phyloP scores from a whole-genome alignment of 306 rosid species.

The Senna siamea region DNA sequence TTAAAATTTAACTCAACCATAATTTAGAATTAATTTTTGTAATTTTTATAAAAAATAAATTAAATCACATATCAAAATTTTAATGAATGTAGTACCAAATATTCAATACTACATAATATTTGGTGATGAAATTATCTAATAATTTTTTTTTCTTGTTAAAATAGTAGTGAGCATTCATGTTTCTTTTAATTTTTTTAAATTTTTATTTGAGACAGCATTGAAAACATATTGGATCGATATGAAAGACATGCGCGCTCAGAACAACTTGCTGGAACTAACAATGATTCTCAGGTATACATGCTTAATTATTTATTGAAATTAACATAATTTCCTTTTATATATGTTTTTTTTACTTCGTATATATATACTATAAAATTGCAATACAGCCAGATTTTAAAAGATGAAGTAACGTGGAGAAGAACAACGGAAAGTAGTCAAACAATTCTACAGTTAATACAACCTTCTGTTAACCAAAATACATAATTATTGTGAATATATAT shows the following conservation, averaged over 20 bases:
- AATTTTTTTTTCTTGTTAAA: background rate
- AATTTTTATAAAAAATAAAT: no score
- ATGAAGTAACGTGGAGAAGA: background rate
- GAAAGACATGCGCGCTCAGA: constrained; percentile 58
- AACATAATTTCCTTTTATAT: background rate
- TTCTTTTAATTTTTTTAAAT: background rate
- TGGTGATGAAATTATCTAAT: no score
- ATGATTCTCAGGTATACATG: constrained; percentile 57
- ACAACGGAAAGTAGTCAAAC: no score
- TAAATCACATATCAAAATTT: no score
- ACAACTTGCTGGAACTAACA: constrained; percentile 37
- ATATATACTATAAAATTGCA: background rate
- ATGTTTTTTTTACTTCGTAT: background rate
- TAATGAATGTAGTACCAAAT: no score
- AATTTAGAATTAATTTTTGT: no score
- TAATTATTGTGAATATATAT: no score
- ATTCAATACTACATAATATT: no score
- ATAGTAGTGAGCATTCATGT: background rate
- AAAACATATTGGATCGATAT: constrained; percentile 68
- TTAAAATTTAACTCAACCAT: no score
- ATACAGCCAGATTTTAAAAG: background rate
- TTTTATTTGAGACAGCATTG: constrained; percentile 77
- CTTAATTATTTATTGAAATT: background rate
- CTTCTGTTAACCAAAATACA: no score
- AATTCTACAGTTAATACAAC: no score